These are phyloP conservation scores for Ensete glaucum DNA, from an alignment of 176 grass and related monocot genomes.

Conservation along the genomic window DNA sequence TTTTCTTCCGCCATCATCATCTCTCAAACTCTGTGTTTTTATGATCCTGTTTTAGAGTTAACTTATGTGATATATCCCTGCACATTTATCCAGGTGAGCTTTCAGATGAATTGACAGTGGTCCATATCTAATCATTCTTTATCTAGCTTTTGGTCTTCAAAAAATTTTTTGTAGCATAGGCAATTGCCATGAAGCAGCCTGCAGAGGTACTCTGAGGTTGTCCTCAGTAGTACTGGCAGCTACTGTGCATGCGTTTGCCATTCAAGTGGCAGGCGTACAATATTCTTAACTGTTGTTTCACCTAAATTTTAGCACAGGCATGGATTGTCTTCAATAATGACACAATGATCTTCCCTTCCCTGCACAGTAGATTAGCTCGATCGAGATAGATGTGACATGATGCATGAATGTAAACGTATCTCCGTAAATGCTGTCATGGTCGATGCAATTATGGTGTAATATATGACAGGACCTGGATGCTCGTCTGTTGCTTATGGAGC, in stretches of 20 bases:
- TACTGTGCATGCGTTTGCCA: constrained; percentile 2
- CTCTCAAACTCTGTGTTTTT: neutral
- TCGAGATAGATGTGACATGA: no score
- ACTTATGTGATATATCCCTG: no score
- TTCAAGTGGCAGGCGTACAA: neutral
- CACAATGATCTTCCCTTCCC: neutral
- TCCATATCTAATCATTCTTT: no score
- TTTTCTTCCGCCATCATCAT: neutral
- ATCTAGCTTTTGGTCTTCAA: neutral
- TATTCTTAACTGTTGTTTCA: neutral
- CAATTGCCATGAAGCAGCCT: neutral
- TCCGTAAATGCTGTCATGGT: neutral
- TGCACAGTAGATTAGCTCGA: neutral
- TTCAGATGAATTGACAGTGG: no score
- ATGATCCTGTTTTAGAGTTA: neutral
- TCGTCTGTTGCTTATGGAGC: constrained; percentile 85
- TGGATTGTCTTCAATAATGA: neutral
- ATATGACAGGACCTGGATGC: constrained; percentile 57
- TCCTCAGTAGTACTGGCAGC: neutral
- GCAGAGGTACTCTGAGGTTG: neutral
- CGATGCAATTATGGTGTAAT: neutral
- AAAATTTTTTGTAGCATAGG: neutral
- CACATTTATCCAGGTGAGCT: no score
- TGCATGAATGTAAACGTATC: no score
- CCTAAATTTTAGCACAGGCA: neutral